Evolutionary conservation across 1,139 yeast species (phyloP), one percentile per base, ranked within the genome.

Genomic region (Suhomyces atakaporum): DNA sequence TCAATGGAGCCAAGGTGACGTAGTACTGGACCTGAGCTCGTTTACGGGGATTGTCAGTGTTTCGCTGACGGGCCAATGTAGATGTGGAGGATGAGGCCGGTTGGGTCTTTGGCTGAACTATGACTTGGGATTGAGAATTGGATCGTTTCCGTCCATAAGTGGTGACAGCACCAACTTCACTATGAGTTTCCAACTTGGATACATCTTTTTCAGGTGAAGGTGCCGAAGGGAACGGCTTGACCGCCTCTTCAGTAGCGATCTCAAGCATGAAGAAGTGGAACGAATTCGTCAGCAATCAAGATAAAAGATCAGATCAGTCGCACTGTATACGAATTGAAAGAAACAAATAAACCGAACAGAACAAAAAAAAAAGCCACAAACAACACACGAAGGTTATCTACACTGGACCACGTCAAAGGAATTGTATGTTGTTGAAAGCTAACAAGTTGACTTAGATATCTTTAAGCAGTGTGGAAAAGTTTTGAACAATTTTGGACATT

Each of bases 1-100:
- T 90, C 32, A 89, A 62, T 0, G 97, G 83, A 10, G 77, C 62
- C 38, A 90, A 66, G 2, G 89, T 81, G 13, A 90, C 75, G 31
- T 84, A 78, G 49, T 72, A 63, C 55, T 66, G 71, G 14, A 62
- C 59, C 38, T 61, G 68, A 32, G 53, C 54, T 35, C 75, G 49
- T 40, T 56, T 62, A 13, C 51, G 46, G 6, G 62, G 57, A 12
- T 42, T 41, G 29, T 39, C 49, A 11, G 43, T 42, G 21, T 38
- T 46, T 13, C 42, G 29, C 20, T 38, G 42, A 16, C 43, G 45
- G 11, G 47, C 31, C 31, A 43, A 31, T 10, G 47, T 36, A 13
- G 44, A 21, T 5, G 32, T 23, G 16, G 39, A 22, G 3, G 33
- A 8, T 9, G 18, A 25, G 7, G 35, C 7, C 3, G 45, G 31